Percentiles rank a stretch among this genome's conserved stretches.
These are phyloP conservation scores for Cladosporium sp. DNA, from an alignment of 2,329 filamentous ascomycete species.

Conservation along the genomic window DNA sequence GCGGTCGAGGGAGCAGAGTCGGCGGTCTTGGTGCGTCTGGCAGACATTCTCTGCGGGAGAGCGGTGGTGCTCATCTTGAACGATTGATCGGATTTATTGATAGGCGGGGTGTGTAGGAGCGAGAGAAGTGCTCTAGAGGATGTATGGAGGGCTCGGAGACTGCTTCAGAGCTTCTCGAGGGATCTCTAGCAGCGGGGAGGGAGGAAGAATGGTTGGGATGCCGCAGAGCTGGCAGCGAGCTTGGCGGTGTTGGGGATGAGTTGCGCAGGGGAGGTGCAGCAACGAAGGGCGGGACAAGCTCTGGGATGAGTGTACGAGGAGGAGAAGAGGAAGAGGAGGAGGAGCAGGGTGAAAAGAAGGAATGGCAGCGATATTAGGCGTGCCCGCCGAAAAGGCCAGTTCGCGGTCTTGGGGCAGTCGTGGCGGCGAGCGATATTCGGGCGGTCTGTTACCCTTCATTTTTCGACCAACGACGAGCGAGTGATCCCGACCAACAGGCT, in stretches of 20 bases:
- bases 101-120: not conserved
- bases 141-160: not conserved
- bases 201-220: conserved; percentile 1
- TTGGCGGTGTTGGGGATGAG: conserved; percentile 8
- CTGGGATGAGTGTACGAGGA: not conserved
- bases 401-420: conserved; percentile 2
- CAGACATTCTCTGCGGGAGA: conserved; percentile 41
- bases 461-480: conserved; percentile 11
- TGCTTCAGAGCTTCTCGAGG: not conserved
- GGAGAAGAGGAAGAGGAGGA: not conserved
- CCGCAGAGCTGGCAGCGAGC: not conserved
- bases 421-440: conserved; percentile 11
- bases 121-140: not conserved
- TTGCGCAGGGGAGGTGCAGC: conserved; percentile 8
- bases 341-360: not conserved
- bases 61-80: conserved; percentile 49
- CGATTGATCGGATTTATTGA: not conserved
- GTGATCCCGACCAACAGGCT: conserved; percentile 5
- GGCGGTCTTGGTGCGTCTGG: conserved; percentile 45
- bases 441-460: conserved; percentile 3
- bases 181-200: not conserved
- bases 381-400: conserved; percentile 3
- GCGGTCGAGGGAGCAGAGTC: conserved; percentile 51
- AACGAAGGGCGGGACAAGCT: conserved; percentile 3
- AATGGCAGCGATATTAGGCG: not conserved